Conservation (phyloP, 2,329 filamentous ascomycete species). For the Thielaviopsis populi region DNA sequence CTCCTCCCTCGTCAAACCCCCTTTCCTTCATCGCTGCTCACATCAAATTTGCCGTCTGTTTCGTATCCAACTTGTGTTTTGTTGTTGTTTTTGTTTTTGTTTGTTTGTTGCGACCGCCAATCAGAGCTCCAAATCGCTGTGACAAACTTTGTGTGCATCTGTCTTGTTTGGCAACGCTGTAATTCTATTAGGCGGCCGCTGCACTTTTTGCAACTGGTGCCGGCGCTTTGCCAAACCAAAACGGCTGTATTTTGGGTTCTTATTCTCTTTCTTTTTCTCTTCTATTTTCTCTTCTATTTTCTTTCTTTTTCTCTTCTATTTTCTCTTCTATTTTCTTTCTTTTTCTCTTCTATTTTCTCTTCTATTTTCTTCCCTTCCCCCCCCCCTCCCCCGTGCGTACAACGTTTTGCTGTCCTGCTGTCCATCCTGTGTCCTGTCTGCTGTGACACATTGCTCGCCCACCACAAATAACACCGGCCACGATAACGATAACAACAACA, state of each 20-base stretch:
- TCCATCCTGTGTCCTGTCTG: background rate
- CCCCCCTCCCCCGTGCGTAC: too few species aligned
- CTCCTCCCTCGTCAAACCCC: background rate
- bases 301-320: background rate
- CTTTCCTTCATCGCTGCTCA: background rate
- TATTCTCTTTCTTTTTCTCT: too few species aligned
- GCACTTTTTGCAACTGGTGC: background rate
- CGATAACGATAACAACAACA: background rate
- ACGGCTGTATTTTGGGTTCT: too few species aligned
- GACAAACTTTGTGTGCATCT: background rate
- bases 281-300: background rate
- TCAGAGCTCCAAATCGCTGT: background rate
- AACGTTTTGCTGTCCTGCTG: background rate
- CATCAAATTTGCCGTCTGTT: slow-evolving; percentile 3
- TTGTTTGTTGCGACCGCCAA: slow-evolving; percentile 1
- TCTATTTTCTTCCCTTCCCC: too few species aligned
- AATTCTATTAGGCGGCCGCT: background rate
- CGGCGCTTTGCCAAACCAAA: background rate
- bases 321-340: background rate
- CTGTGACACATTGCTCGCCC: background rate
- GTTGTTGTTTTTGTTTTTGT: slow-evolving; percentile 2
- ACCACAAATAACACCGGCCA: background rate
- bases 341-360: background rate
- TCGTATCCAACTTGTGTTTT: background rate
- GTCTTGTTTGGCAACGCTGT: background rate